Evolutionary conservation across 495 filamentous ascomycete genomes (phyloP).

Genomic region (Pyrenula aspistea): DNA sequence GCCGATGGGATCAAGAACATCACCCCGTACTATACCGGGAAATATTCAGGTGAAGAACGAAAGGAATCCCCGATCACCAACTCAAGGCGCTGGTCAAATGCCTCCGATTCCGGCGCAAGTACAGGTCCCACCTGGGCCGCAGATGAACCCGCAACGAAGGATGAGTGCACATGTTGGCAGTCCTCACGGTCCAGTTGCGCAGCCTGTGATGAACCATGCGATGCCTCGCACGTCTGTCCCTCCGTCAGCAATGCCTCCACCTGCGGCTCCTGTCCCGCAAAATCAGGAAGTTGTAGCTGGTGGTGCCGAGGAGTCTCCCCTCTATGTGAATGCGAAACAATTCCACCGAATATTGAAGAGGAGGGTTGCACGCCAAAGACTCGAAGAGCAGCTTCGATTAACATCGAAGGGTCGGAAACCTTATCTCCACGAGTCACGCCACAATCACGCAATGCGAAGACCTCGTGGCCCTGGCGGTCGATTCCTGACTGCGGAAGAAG

Average conservation of each 20-base stretch:
- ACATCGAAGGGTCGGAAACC: constrained; percentile 94
- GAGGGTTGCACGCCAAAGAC: constrained; percentile 78
- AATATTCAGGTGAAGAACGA: constrained; percentile 38
- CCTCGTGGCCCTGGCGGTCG: constrained; percentile 92
- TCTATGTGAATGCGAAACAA: constrained; percentile 98
- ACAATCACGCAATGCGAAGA: constrained; percentile 96
- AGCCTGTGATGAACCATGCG: constrained; percentile 33
- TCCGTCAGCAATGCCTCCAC: constrained; percentile 34
- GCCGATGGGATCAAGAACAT: constrained; percentile 29
- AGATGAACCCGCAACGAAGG: constrained; percentile 32
- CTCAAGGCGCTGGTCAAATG: constrained; percentile 37
- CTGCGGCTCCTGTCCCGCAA: constrained; percentile 43
- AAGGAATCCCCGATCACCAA: constrained; percentile 37
- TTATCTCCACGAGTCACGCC: constrained; percentile 95
- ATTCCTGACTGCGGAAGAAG: constrained; percentile 97
- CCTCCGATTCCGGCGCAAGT: constrained; percentile 38
- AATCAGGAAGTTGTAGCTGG: constrained; percentile 74
- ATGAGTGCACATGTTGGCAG: constrained; percentile 38
- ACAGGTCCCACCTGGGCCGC: constrained; percentile 28
- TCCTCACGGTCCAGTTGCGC: constrained; percentile 30
- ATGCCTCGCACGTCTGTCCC: constrained; percentile 34
- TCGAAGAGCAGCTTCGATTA: constrained; percentile 82
- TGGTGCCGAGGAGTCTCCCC: constrained; percentile 75
- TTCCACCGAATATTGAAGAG: constrained; percentile 96
- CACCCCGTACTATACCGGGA: constrained; percentile 41